Percentiles rank a stretch among this genome's conserved stretches.
These are phyloP conservation scores for Butyriboletus loyo DNA, from an alignment of 768 basidiomycete species.

Conservation along the genomic window DNA sequence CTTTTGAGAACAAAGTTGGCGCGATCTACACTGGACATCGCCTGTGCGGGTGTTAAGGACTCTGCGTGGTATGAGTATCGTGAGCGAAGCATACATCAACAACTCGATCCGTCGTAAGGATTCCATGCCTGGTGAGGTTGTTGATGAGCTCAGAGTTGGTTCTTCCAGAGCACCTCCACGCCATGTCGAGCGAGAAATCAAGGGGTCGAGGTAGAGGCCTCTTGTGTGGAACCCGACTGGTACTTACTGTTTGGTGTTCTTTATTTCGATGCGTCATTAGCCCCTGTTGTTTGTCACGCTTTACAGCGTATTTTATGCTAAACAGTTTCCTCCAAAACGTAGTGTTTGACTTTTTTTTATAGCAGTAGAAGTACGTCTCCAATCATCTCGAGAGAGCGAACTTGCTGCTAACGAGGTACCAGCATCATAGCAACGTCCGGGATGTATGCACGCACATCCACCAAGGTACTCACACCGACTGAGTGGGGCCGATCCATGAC, in stretches of 20 bases:
- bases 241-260: constrained; percentile 8
- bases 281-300: too few relatives aligned
- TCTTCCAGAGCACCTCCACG: constrained; percentile 73
- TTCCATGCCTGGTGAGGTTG: constrained; percentile 55
- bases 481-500: not conserved
- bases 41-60: constrained; percentile 37
- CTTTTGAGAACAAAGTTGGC: constrained; percentile 58
- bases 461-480: constrained; percentile 23
- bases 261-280: constrained; percentile 4
- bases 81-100: constrained; percentile 42
- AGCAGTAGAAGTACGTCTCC: not conserved
- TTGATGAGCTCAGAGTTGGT: constrained; percentile 71
- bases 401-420: not conserved
- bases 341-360: not conserved
- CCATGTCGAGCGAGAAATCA: constrained; percentile 47
- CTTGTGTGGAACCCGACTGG: too few relatives aligned
- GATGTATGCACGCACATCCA: constrained; percentile 31
- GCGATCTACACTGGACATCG: constrained; percentile 68
- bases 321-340: too few relatives aligned
- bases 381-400: not conserved
- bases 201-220: not conserved
- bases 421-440: not conserved
- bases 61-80: not conserved
- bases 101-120: constrained; percentile 57
- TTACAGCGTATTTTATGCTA: too few relatives aligned